phyloP scores from a whole-genome alignment of 2,329 filamentous ascomycete genomes.

The Phyllosticta citrichinensis region DNA sequence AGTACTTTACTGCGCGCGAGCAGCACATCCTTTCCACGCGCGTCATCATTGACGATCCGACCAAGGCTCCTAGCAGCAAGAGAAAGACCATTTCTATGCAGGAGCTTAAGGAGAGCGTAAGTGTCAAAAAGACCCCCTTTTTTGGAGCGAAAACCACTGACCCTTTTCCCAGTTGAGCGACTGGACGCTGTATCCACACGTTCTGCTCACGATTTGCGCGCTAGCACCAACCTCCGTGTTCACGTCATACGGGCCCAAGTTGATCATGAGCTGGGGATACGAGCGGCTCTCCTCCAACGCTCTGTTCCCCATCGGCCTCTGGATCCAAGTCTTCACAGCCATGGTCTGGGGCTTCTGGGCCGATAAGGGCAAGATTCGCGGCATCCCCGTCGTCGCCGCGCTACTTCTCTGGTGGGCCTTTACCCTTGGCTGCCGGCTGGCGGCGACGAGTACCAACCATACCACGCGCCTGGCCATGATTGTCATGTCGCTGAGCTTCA shows the following conservation, averaged over 20 bases:
- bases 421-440: slow-evolving; percentile 3
- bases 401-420: slow-evolving; percentile 11
- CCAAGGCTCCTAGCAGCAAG: slow-evolving; percentile 17
- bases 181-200: slow-evolving; percentile 24
- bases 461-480: slow-evolving; percentile 4
- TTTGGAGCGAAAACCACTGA: background rate
- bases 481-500: slow-evolving; percentile 7
- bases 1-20: slow-evolving; percentile 20
- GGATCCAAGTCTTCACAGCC: slow-evolving; percentile 16
- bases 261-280: slow-evolving; percentile 21
- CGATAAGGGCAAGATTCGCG: slow-evolving; percentile 7
- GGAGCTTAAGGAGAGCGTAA: slow-evolving; percentile 20
- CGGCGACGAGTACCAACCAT: background rate
- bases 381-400: slow-evolving; percentile 2
- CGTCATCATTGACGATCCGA: slow-evolving; percentile 21
- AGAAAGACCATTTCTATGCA: slow-evolving; percentile 21
- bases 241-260: slow-evolving; percentile 23
- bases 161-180: slow-evolving; percentile 10
- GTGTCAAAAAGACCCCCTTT: background rate
- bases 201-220: slow-evolving; percentile 23
- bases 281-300: slow-evolving; percentile 21
- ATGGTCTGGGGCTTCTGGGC: slow-evolving; percentile 11
- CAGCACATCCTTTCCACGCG: slow-evolving; percentile 20
- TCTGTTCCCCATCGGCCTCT: slow-evolving; percentile 23
- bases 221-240: slow-evolving; percentile 23